A percentile compares a stretch with the other conserved stretches of the same genome.
These are phyloP conservation scores for Anacardium occidentale DNA, from an alignment of 345 rosid species.

Conservation along the genomic window DNA sequence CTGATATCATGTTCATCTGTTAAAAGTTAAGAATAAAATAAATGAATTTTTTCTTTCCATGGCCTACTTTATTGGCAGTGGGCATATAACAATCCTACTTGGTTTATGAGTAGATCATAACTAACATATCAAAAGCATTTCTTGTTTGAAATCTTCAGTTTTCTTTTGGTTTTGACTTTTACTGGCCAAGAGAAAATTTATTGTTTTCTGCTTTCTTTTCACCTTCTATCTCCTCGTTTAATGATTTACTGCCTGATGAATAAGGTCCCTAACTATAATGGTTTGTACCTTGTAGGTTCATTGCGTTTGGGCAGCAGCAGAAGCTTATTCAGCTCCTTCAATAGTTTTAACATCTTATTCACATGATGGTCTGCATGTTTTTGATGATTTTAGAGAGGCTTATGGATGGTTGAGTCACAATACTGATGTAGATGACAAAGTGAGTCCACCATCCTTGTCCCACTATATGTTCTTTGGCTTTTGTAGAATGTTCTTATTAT, in stretches of 20 bases:
- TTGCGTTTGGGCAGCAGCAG: constrained; percentile 99
- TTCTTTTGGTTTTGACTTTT: not conserved
- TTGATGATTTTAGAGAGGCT: constrained; percentile 99
- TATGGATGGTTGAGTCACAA: constrained; percentile 95
- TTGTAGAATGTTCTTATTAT: not conserved
- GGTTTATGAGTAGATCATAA: not conserved
- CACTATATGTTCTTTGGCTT: not conserved
- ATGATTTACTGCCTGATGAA: constrained; percentile 8
- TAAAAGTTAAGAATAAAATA: not conserved
- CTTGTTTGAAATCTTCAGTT: not conserved
- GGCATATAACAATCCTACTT: too few species aligned
- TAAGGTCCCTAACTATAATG: constrained; percentile 10
- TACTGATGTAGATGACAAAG: constrained; percentile 98
- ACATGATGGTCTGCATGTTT: constrained; percentile 81
- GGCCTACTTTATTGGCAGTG: not conserved
- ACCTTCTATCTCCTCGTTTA: not conserved
- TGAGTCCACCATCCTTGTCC: constrained; percentile 29
- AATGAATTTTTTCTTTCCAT: not conserved
- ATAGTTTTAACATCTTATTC: constrained; percentile 85
- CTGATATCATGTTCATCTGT: constrained; percentile 6
- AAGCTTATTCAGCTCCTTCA: constrained; percentile 99
- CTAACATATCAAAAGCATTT: not conserved
- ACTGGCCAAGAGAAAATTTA: not conserved
- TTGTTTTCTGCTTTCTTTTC: constrained; percentile 6
- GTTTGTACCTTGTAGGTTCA: constrained; percentile 58